These are phyloP conservation scores for Oryza nivara DNA, from an alignment of 176 grass and related monocot species.

Conservation along the genomic window DNA sequence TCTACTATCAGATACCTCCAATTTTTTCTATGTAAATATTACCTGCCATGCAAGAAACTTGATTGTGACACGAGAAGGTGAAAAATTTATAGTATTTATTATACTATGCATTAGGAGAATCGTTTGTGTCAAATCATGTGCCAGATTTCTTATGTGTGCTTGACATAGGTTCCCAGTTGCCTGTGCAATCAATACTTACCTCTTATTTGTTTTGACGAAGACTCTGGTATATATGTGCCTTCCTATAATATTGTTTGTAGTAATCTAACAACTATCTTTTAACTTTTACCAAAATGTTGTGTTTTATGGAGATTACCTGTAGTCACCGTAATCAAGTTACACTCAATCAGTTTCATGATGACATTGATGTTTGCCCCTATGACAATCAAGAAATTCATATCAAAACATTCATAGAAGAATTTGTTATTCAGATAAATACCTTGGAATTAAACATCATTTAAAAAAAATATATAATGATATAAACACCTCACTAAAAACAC, in stretches of 20 bases:
- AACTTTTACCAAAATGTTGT: conserved; percentile 3
- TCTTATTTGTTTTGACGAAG: background rate
- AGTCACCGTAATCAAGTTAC: background rate
- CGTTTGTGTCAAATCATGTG: background rate
- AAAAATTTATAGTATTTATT: background rate
- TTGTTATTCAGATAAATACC: too few species aligned
- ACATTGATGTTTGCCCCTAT: background rate
- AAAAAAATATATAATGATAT: background rate
- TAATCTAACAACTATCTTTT: background rate
- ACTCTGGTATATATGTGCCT: background rate
- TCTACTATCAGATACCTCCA: too few species aligned
- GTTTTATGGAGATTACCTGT: background rate
- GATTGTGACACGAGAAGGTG: background rate
- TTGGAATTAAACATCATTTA: background rate
- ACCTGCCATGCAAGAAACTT: background rate
- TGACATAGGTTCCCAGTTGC: background rate
- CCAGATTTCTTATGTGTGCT: background rate
- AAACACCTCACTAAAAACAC: background rate
- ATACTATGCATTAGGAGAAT: background rate
- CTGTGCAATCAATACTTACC: background rate
- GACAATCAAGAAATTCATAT: background rate
- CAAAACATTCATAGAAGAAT: background rate
- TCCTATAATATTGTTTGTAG: background rate
- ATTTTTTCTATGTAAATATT: background rate
- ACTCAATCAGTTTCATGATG: background rate